Conservation (phyloP, 2,329 filamentous ascomycete genomes). For the Fusarium paranaense region DNA sequence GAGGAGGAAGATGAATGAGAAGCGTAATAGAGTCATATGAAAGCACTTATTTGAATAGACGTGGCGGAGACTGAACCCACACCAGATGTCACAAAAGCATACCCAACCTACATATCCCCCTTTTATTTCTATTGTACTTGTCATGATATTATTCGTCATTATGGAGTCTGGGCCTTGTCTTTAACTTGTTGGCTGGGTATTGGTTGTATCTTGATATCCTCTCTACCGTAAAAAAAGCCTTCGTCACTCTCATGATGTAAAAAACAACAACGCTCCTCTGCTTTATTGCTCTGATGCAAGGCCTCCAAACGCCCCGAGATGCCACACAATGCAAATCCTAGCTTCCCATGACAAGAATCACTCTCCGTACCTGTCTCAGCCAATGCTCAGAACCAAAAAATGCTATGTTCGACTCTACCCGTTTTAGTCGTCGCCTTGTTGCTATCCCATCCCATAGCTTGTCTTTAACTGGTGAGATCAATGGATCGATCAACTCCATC, state of each 20-base stretch:
- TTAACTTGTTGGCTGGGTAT: conserved; percentile 25
- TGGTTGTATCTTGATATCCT: conserved; percentile 27
- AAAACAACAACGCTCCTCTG: not conserved
- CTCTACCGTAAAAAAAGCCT: conserved; percentile 14
- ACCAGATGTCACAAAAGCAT: conserved; percentile 30
- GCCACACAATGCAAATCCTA: not conserved
- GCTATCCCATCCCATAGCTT: not conserved
- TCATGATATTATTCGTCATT: conserved; percentile 5
- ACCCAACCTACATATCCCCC: conserved; percentile 5
- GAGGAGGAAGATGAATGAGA: conserved; percentile 41
- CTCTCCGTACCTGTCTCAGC: not conserved
- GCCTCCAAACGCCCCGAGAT: conserved; percentile 7
- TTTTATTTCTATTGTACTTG: not conserved
- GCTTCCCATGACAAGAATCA: not conserved
- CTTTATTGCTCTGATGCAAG: conserved; percentile 8
- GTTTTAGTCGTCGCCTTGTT: not conserved
- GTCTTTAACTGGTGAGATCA: conserved; percentile 24
- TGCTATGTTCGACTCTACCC: not conserved
- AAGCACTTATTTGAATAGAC: conserved; percentile 39
- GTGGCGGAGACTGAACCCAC: conserved; percentile 27
- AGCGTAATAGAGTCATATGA: conserved; percentile 37
- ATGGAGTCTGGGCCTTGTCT: conserved; percentile 20
- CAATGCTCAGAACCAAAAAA: conserved; percentile 6
- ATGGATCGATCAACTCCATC: conserved; percentile 48
- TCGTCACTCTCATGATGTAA: not conserved